A percentile compares a stretch with the other conserved stretches of the same genome.
Conservation (phyloP, 83 land plant species). For the Picea abies region DNA sequence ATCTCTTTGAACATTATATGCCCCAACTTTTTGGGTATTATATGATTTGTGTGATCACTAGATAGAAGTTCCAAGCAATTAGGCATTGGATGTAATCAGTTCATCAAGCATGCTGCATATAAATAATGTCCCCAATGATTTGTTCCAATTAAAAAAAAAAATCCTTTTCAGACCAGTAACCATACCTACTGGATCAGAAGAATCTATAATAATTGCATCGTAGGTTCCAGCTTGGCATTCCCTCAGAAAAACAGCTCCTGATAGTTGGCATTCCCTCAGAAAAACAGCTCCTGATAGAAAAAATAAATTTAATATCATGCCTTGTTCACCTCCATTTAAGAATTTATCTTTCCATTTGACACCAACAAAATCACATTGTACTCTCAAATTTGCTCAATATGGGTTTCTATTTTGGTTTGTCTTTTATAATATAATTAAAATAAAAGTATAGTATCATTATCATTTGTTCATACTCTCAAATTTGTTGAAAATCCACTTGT, state of each 20-base stretch:
- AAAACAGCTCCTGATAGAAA: slow-evolving; percentile 79
- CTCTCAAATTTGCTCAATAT: no score
- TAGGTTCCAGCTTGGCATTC: slow-evolving; percentile 80
- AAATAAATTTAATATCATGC: no score
- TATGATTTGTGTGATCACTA: neutral
- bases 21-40: neutral
- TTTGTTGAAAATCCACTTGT: no score
- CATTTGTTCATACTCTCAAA: no score
- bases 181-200: slow-evolving; percentile 97
- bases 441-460: no score
- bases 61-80: neutral
- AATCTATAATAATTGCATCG: slow-evolving; percentile 96
- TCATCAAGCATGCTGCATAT: neutral
- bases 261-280: slow-evolving; percentile 53
- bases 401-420: no score
- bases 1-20: neutral
- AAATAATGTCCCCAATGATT: neutral
- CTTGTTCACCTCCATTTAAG: no score
- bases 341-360: no score
- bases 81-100: neutral
- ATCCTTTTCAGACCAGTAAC: neutral
- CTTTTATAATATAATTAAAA: no score
- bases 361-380: no score
- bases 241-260: slow-evolving; percentile 91
- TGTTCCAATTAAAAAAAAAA: neutral